These are phyloP conservation scores for Mycena kentingensis DNA, from an alignment of 768 basidiomycete genomes.

Conservation along the genomic window DNA sequence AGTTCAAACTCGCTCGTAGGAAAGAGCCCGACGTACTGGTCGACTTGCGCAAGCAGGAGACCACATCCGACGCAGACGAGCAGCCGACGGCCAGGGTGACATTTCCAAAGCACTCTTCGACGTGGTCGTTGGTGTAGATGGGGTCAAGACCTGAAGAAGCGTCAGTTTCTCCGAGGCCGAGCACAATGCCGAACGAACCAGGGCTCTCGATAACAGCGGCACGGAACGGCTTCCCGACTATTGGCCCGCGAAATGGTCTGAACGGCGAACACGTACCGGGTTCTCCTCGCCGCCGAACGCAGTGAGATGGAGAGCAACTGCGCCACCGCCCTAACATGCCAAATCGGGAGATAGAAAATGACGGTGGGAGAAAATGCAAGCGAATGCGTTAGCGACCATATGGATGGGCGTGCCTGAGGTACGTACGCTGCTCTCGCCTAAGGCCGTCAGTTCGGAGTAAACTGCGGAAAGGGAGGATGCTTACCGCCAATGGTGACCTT, in stretches of 20 bases:
- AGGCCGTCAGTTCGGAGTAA: background rate
- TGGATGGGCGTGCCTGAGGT: too few relatives aligned
- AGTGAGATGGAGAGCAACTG: conserved; percentile 20
- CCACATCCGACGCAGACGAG: conserved; percentile 7
- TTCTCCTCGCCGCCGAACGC: conserved; percentile 22
- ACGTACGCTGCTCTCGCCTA: conserved; percentile 38
- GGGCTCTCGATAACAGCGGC: conserved; percentile 23
- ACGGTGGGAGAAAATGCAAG: conserved; percentile 20
- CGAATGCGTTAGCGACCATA: too few relatives aligned
- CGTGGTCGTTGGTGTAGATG: conserved; percentile 18
- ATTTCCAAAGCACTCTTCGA: conserved; percentile 19
- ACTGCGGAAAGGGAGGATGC: background rate
- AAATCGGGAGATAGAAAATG: background rate
- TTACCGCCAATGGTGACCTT: conserved; percentile 31
- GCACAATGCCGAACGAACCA: conserved; percentile 2
- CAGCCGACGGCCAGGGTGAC: conserved; percentile 23
- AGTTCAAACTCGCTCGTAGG: background rate
- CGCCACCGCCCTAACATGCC: conserved; percentile 16
- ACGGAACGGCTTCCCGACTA: conserved; percentile 18
- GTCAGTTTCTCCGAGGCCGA: background rate
- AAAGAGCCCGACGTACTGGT: conserved; percentile 5
- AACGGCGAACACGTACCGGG: conserved; percentile 4
- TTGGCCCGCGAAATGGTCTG: background rate
- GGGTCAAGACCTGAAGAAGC: conserved; percentile 17
- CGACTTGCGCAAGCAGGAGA: conserved; percentile 19